These are phyloP conservation scores for Chlamydomonas reinhardtii DNA, from an alignment of 163 green algal genomes.

Conservation along the genomic window DNA sequence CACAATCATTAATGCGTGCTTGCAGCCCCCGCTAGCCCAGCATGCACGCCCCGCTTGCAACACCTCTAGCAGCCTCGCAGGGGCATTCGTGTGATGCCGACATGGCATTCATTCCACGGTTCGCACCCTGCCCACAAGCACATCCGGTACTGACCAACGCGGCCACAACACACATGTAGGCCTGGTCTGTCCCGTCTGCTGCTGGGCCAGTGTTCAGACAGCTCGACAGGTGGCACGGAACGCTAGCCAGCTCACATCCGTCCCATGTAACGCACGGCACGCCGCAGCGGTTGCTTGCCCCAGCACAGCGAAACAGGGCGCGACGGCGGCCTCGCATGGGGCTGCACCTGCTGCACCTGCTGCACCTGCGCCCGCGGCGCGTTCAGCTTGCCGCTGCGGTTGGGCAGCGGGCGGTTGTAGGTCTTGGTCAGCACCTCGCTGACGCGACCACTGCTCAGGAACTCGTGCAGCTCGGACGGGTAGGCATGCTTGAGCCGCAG, in stretches of 20 bases:
- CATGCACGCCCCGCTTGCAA: too few relatives aligned
- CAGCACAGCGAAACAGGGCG: constrained; percentile 17
- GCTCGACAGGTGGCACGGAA: constrained; percentile 11
- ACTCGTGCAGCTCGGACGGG: neutral
- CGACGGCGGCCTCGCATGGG: neutral
- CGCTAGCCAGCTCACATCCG: constrained; percentile 19
- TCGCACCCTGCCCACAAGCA: too few relatives aligned
- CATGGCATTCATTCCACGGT: too few relatives aligned
- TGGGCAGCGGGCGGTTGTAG: neutral
- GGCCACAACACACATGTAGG: too few relatives aligned
- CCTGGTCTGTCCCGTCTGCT: too few relatives aligned
- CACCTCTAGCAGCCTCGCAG: too few relatives aligned
- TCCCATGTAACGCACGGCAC: constrained; percentile 15
- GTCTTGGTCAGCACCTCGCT: neutral
- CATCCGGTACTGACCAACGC: too few relatives aligned
- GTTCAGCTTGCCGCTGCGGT: neutral
- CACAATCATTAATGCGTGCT: too few relatives aligned
- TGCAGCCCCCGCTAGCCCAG: too few relatives aligned
- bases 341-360: neutral
- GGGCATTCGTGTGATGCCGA: too few relatives aligned
- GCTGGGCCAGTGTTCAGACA: too few relatives aligned
- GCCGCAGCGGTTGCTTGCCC: constrained; percentile 28
- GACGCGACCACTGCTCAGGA: neutral
- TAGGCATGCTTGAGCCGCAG: neutral
- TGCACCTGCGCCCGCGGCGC: constrained; percentile 20